Percentiles rank a stretch among this genome's conserved stretches.
These are phyloP conservation scores for Naganishia antarctica DNA, from an alignment of 768 basidiomycete genomes.

Conservation along the genomic window DNA sequence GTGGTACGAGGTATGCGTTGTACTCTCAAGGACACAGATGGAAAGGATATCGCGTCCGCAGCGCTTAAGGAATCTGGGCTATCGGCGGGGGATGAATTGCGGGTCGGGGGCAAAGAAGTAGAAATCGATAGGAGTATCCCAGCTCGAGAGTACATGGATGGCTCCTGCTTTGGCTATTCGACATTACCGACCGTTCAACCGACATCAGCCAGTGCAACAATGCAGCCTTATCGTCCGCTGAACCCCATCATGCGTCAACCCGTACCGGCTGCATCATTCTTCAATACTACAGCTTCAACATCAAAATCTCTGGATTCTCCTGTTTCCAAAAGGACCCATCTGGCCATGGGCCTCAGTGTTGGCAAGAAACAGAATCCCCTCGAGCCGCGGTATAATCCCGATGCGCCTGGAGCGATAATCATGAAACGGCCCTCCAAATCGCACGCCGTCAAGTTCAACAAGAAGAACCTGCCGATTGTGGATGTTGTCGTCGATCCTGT, in stretches of 20 bases:
- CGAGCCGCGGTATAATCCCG: constrained; percentile 60
- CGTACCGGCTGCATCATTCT: constrained; percentile 36
- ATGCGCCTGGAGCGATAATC: constrained; percentile 69
- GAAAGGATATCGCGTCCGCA: constrained; percentile 30
- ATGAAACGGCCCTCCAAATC: constrained; percentile 72
- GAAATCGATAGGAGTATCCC: constrained; percentile 31
- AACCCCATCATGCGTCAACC: constrained; percentile 28
- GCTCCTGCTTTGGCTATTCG: constrained; percentile 28
- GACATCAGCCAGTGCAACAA: constrained; percentile 8
- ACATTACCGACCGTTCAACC: constrained; percentile 37
- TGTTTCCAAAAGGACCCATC: constrained; percentile 29
- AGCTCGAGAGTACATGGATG: constrained; percentile 29
- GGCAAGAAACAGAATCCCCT: constrained; percentile 34
- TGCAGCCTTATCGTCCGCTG: constrained; percentile 20
- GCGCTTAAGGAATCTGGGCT: constrained; percentile 29
- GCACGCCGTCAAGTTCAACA: constrained; percentile 63
- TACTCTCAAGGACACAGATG: constrained; percentile 42
- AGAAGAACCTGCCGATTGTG: constrained; percentile 60
- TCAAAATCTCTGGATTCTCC: constrained; percentile 3
- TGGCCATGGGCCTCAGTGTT: constrained; percentile 28
- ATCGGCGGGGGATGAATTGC: constrained; percentile 35
- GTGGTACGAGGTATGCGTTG: constrained; percentile 37
- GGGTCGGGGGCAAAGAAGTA: constrained; percentile 37
- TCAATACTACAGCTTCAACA: constrained; percentile 23
- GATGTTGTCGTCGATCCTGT: constrained; percentile 84